Percentiles rank a stretch among this genome's conserved stretches.
phyloP scores from a whole-genome alignment of 2,329 filamentous ascomycete species.

The Ascochyta clinopodiicola region DNA sequence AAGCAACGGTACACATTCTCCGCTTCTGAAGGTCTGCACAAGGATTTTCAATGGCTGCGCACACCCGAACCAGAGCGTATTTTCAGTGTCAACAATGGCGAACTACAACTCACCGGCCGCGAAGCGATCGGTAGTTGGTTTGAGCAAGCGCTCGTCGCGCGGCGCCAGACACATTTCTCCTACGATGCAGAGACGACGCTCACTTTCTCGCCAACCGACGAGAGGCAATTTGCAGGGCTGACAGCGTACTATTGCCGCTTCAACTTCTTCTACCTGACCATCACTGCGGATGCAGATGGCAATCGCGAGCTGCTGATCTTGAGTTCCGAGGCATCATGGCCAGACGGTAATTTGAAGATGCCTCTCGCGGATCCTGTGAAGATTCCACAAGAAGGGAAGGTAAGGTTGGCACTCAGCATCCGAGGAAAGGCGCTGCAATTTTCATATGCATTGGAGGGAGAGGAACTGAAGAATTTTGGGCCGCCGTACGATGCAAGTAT shows the following conservation, averaged over 20 bases:
- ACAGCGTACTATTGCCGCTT: constrained; percentile 69
- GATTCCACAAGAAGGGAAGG: constrained; percentile 63
- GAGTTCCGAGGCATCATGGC: constrained; percentile 64
- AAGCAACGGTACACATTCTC: constrained; percentile 57
- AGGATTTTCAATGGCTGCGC: constrained; percentile 64
- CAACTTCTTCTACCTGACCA: constrained; percentile 70
- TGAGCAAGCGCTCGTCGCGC: constrained; percentile 61
- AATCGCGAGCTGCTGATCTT: constrained; percentile 65
- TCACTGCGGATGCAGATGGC: constrained; percentile 63
- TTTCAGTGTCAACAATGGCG: constrained; percentile 53
- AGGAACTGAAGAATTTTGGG: constrained; percentile 57
- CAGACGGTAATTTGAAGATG: constrained; percentile 56
- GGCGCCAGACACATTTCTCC: constrained; percentile 65
- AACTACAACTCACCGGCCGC: constrained; percentile 61
- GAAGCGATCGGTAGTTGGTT: constrained; percentile 58
- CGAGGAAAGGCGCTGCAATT: constrained; percentile 63
- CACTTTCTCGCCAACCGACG: constrained; percentile 62
- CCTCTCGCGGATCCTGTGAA: constrained; percentile 54
- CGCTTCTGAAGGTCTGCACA: constrained; percentile 54
- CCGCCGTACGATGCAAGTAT: constrained; percentile 66
- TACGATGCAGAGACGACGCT: constrained; percentile 66
- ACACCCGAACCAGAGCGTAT: constrained; percentile 58
- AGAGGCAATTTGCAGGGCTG: constrained; percentile 67
- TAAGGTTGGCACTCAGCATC: constrained; percentile 60
- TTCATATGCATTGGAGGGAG: constrained; percentile 60